These are phyloP conservation scores for Micractinium sp. DNA, from an alignment of 139 green algal species.

Conservation along the genomic window DNA sequence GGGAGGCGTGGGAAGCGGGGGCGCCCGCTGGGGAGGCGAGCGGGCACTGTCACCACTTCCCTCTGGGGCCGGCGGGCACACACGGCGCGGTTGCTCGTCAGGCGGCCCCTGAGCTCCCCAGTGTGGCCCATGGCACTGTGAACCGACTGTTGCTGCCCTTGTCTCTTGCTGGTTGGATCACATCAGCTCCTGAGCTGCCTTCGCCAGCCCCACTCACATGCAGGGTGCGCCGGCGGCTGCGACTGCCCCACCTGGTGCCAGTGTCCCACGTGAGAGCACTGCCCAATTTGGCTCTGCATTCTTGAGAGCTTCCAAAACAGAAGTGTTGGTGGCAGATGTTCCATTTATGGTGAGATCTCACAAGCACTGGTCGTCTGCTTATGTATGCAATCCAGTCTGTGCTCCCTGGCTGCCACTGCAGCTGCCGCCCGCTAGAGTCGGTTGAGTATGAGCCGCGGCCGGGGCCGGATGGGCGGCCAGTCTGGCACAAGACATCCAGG, in stretches of 20 bases:
- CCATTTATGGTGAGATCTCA: no score
- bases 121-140: neutral
- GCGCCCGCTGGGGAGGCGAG: no score
- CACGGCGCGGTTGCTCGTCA: no score
- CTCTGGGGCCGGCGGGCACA: no score
- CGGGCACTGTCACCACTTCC: no score
- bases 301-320: no score
- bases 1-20: neutral
- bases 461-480: neutral
- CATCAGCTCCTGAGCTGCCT: neutral
- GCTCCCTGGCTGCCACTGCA: no score
- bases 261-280: neutral
- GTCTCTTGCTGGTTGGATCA: neutral
- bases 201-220: neutral
- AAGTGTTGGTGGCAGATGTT: no score
- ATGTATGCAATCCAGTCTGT: no score
- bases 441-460: neutral
- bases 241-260: constrained; percentile 2
- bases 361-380: no score
- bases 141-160: neutral
- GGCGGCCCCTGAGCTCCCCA: no score
- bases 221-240: neutral
- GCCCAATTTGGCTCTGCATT: no score
- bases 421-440: neutral
- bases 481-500: neutral